These are phyloP conservation scores for Termitomyces heimii DNA, from an alignment of 768 basidiomycete genomes.

Conservation along the genomic window DNA sequence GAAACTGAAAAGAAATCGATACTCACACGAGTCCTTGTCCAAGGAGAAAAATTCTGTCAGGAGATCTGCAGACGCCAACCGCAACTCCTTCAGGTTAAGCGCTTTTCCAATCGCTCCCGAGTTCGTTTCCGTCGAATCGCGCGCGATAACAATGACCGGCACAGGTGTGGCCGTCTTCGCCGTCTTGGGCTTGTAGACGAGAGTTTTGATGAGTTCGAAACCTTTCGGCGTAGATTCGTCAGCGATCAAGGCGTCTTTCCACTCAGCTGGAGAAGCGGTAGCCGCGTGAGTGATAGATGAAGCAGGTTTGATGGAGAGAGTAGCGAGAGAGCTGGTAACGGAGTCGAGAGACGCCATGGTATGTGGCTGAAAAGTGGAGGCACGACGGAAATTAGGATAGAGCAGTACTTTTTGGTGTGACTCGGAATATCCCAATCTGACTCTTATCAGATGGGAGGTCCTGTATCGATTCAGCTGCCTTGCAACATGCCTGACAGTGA, in stretches of 20 bases:
- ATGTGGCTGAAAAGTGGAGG: conserved; percentile 6
- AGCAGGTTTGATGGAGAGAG: conserved; percentile 50
- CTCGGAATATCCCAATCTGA: conserved; percentile 31
- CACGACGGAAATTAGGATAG: conserved; percentile 13
- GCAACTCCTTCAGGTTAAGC: conserved; percentile 80
- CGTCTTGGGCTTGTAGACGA: conserved; percentile 95
- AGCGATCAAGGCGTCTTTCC: conserved; percentile 67
- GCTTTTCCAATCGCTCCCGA: conserved; percentile 74
- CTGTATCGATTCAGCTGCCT: conserved; percentile 25
- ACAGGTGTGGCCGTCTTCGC: conserved; percentile 83
- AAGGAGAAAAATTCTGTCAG: conserved; percentile 78
- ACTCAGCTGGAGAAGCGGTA: conserved; percentile 65
- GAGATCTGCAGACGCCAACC: conserved; percentile 82
- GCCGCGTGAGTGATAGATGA: conserved; percentile 51
- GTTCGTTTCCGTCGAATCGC: conserved; percentile 80
- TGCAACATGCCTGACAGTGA: conserved; percentile 23
- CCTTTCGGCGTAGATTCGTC: conserved; percentile 43
- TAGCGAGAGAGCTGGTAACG: conserved; percentile 36
- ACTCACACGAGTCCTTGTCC: conserved; percentile 81
- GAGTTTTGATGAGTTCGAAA: conserved; percentile 78
- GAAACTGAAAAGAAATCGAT: not conserved
- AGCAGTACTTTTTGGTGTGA: conserved; percentile 23
- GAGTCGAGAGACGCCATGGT: conserved; percentile 32
- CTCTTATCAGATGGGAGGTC: conserved; percentile 27
- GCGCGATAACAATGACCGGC: conserved; percentile 83